phyloP scores from a whole-genome alignment of 306 rosid species.

The Canavalia ensiformis region DNA sequence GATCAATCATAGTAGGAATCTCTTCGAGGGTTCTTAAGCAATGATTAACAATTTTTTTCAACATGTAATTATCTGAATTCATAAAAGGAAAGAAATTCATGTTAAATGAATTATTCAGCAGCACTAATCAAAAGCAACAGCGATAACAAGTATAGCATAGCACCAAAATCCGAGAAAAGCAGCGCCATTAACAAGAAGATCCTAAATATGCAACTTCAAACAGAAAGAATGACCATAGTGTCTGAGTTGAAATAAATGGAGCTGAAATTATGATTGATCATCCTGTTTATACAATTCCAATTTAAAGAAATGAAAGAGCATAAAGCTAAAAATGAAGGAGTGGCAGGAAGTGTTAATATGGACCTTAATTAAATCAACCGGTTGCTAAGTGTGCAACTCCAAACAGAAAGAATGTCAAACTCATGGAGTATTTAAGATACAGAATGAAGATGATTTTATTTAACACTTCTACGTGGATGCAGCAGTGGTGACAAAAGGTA shows the following conservation, averaged over 20 bases:
- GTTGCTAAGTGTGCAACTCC: constrained; percentile 77
- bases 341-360: not conserved
- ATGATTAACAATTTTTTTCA: not conserved
- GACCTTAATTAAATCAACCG: constrained; percentile 36
- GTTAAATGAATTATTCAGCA: constrained; percentile 1
- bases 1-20: not conserved
- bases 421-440: constrained; percentile 40
- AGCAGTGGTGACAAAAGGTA: constrained; percentile 59
- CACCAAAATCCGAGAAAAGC: not conserved
- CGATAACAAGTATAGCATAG: not conserved
- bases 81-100: not conserved
- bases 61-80: not conserved
- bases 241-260: constrained; percentile 1
- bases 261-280: constrained; percentile 17
- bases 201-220: too few relatives aligned
- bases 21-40: not conserved
- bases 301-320: constrained; percentile 27
- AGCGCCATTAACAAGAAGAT: not conserved
- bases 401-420: constrained; percentile 48
- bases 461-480: constrained; percentile 60
- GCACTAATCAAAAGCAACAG: not conserved
- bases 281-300: constrained; percentile 20
- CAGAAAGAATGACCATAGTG: not conserved
- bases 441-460: constrained; percentile 43
- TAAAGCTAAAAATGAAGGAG: constrained; percentile 1